phyloP scores from a whole-genome alignment of 768 basidiomycete genomes.

The Boletus pseudo-olivaceus region DNA sequence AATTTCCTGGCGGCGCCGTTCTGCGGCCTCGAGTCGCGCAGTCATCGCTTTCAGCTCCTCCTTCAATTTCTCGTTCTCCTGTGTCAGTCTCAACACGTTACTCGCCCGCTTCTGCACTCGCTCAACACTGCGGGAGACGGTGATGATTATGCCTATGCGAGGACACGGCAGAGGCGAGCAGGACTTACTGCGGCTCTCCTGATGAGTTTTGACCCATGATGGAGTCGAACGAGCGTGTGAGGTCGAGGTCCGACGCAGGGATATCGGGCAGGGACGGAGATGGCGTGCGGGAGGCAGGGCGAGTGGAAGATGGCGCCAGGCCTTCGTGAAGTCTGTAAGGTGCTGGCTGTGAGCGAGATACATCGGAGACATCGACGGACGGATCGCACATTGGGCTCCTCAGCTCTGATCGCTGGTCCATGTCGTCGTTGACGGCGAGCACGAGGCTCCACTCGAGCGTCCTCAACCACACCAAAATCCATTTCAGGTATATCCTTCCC shows the following conservation, averaged over 20 bases:
- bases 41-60: constrained; percentile 73
- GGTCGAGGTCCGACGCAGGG: constrained; percentile 43
- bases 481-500: constrained; percentile 20
- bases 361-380: constrained; percentile 1
- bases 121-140: constrained; percentile 28
- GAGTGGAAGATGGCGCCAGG: constrained; percentile 17
- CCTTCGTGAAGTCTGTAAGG: constrained; percentile 19
- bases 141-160: constrained; percentile 31
- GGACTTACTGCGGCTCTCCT: constrained; percentile 46
- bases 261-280: constrained; percentile 49
- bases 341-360: constrained; percentile 19
- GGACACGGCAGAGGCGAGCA: constrained; percentile 21
- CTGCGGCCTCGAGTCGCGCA: constrained; percentile 70
- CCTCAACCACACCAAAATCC: background rate
- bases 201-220: constrained; percentile 35
- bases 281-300: constrained; percentile 23
- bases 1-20: constrained; percentile 52
- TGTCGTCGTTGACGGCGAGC: constrained; percentile 26
- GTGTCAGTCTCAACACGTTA: constrained; percentile 70
- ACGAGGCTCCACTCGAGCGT: constrained; percentile 18
- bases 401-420: constrained; percentile 23
- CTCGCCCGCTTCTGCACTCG: constrained; percentile 66
- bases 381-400: constrained; percentile 23
- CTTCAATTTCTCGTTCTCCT: constrained; percentile 78
- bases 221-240: constrained; percentile 40